Percentiles rank a stretch among this genome's conserved stretches.
Evolutionary conservation across 805 yeast species (phyloP).

Genomic region (Ogataea methanolica): DNA sequence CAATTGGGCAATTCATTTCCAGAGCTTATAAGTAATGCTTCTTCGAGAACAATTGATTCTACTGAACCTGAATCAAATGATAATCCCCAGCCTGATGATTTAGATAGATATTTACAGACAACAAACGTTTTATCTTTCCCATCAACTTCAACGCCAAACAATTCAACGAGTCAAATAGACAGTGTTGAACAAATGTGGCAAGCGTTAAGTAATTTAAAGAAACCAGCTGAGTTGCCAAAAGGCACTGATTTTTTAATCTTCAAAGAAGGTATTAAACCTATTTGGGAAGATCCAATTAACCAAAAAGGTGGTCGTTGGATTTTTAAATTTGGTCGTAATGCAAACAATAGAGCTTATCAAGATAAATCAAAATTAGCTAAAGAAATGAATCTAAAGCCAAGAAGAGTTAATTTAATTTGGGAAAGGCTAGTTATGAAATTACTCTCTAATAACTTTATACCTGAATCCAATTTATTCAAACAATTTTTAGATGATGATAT

Average conservation of each 20-base stretch:
- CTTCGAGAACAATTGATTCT: background rate
- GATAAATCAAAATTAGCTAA: conserved; percentile 7
- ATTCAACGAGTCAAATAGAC: conserved; percentile 29
- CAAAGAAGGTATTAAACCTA: conserved; percentile 56
- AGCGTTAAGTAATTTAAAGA: conserved; percentile 35
- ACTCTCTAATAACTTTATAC: conserved; percentile 46
- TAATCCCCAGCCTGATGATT: conserved; percentile 20
- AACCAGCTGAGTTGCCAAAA: conserved; percentile 33
- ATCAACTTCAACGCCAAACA: conserved; percentile 5
- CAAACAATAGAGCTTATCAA: conserved; percentile 9
- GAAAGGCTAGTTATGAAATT: conserved; percentile 50
- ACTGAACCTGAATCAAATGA: background rate
- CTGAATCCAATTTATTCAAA: conserved; percentile 34
- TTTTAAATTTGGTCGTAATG: conserved; percentile 40
- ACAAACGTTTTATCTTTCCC: conserved; percentile 40
- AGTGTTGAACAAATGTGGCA: conserved; percentile 53
- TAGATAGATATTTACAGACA: conserved; percentile 42
- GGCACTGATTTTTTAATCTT: conserved; percentile 55
- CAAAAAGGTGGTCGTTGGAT: conserved; percentile 62
- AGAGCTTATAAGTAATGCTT: background rate
- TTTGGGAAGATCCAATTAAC: conserved; percentile 65
- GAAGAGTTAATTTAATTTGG: conserved; percentile 42
- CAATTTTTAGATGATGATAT: conserved; percentile 44
- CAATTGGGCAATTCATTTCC: too few relatives aligned
- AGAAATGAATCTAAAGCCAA: conserved; percentile 12